Evolutionary conservation across 306 rosid species (phyloP).

Genomic region (Cucurbita ficifolia): DNA sequence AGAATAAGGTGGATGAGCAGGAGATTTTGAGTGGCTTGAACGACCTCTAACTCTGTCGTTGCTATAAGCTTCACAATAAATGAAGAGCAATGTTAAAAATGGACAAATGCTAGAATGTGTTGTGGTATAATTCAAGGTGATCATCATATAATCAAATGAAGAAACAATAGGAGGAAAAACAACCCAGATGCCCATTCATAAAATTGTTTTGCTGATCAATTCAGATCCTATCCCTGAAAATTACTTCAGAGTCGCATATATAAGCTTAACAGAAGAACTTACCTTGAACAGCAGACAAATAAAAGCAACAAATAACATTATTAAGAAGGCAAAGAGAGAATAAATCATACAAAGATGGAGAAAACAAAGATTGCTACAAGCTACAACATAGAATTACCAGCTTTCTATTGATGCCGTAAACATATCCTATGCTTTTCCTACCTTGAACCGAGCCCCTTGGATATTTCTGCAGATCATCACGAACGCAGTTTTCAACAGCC

Average conservation of each 20-base stretch:
- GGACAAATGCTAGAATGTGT: conserved; percentile 43
- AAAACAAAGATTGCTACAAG: conserved; percentile 21
- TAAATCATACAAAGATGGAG: conserved; percentile 1
- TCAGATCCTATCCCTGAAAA: conserved; percentile 31
- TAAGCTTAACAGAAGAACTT: conserved; percentile 83
- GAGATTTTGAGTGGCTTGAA: conserved; percentile 84
- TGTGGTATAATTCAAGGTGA: conserved; percentile 63
- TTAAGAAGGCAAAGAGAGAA: conserved; percentile 20
- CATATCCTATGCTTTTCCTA: conserved; percentile 87
- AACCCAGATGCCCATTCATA: conserved; percentile 35
- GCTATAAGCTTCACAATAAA: conserved; percentile 88
- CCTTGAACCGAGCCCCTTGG: conserved; percentile 94
- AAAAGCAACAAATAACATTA: conserved; percentile 33
- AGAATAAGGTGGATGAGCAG: conserved; percentile 49
- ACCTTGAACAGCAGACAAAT: conserved; percentile 95
- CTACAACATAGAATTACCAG: conserved; percentile 62
- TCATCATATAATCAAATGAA: conserved; percentile 45
- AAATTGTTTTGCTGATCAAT: conserved; percentile 31
- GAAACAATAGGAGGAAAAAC: conserved; percentile 55
- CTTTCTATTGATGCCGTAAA: conserved; percentile 52
- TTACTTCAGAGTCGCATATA: conserved; percentile 54
- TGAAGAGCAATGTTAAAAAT: conserved; percentile 68
- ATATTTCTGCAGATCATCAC: conserved; percentile 55
- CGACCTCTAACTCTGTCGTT: conserved; percentile 76
- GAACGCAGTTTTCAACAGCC: conserved; percentile 52